These are phyloP conservation scores for Amphirosellinia nigrospora DNA, from an alignment of 495 filamentous ascomycete species.

Conservation along the genomic window DNA sequence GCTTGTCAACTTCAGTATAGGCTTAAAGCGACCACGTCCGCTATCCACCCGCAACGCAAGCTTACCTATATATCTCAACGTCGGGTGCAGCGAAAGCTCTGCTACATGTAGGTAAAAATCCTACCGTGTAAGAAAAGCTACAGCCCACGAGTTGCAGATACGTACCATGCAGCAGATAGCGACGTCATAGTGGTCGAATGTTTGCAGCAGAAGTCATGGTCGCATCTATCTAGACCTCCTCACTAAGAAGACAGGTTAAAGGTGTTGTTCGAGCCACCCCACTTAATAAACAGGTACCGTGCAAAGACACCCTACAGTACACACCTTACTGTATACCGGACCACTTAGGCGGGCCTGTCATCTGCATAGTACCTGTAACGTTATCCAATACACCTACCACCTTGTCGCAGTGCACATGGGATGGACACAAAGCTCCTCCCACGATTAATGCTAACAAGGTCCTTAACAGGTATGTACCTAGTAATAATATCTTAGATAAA, in stretches of 20 bases:
- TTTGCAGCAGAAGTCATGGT: not conserved
- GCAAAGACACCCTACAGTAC: not conserved
- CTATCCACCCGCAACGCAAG: not conserved
- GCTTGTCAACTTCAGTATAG: not conserved
- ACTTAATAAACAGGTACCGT: conserved; percentile 5
- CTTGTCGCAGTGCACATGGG: not conserved
- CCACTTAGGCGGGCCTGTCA: not conserved
- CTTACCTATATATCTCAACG: not conserved
- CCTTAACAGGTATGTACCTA: not conserved
- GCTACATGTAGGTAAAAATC: too few species aligned
- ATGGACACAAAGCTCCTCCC: not conserved
- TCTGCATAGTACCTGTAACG: not conserved
- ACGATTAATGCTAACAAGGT: not conserved
- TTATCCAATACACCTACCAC: too few species aligned
- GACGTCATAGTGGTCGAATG: conserved; percentile 5
- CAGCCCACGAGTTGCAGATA: not conserved
- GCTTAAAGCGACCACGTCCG: not conserved
- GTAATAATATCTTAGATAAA: not conserved
- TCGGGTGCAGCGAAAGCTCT: not conserved
- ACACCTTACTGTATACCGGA: not conserved
- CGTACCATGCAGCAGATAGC: not conserved
- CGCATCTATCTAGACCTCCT: not conserved
- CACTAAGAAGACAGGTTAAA: not conserved
- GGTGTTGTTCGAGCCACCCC: not conserved
- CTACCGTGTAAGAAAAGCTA: too few species aligned